A percentile compares a stretch with the other conserved stretches of the same genome.
These are phyloP conservation scores for Daucus carota DNA, from an alignment of 129 eudicot genomes.

Conservation along the genomic window DNA sequence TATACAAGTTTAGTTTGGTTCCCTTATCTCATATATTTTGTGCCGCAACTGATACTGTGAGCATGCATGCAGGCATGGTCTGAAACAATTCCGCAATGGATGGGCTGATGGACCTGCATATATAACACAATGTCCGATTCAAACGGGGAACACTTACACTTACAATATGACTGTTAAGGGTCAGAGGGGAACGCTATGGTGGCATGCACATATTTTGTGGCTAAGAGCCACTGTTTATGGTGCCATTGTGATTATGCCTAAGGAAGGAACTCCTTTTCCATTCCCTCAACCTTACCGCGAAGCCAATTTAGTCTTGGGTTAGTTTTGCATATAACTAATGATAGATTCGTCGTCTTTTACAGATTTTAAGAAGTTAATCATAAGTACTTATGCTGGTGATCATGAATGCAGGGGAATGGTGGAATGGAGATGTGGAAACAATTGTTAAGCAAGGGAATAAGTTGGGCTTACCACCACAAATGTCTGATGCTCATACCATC, in stretches of 20 bases:
- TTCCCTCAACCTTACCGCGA: conserved; percentile 35
- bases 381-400: too few relatives aligned
- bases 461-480: conserved; percentile 40
- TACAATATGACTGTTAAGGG: conserved; percentile 33
- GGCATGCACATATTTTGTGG: conserved; percentile 51
- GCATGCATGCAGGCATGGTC: conserved; percentile 34
- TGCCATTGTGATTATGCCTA: conserved; percentile 44
- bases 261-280: conserved; percentile 41
- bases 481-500: conserved; percentile 48
- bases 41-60: background rate
- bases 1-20: background rate
- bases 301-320: conserved; percentile 17
- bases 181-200: conserved; percentile 46
- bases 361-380: too few relatives aligned
- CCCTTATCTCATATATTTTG: background rate
- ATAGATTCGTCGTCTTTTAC: background rate
- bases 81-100: conserved; percentile 40
- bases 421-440: conserved; percentile 41
- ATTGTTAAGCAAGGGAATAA: conserved; percentile 38
- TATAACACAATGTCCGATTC: conserved; percentile 43
- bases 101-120: conserved; percentile 56
- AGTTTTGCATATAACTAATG: background rate
- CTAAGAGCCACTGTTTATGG: conserved; percentile 48
- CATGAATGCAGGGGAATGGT: conserved; percentile 34
- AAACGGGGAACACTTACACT: conserved; percentile 29